Evolutionary conservation across 495 filamentous ascomycete species (phyloP), one percentile per base, ranked within the genome.

Genomic region (Talaromyces liani): DNA sequence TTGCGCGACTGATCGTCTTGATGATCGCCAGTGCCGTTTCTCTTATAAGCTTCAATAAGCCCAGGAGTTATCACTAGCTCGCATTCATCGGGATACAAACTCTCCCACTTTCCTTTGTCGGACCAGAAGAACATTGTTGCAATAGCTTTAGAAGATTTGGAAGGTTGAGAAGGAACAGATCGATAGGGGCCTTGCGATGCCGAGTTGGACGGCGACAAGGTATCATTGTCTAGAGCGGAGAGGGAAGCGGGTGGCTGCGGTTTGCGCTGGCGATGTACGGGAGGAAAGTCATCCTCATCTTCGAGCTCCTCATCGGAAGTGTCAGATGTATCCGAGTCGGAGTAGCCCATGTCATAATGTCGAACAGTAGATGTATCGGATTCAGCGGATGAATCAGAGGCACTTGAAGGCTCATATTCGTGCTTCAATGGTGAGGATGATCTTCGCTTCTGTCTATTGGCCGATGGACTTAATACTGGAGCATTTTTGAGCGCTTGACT

Each of bases 391-490:
- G 76, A 75, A 29, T 84, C 81, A 2, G 89, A 89, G 59, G 85
- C 85, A 47, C 91, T 93, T 1, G 94, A 98, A 2, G 95, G 95
- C 66, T 91, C 90, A 68, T 97, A 99, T 77, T 99, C 92, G 68
- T 97, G 94, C 75, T 99, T 99, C 63, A 99, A 80, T 8, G 95
- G 95, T 8, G 95, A 98, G 4, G 95, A 98, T 27, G 87, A 89
- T 6, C 91, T 84, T 31, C 93, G 82, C 68, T 84, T 88, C 10
- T 82, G 72, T 27, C 76, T 78, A 25, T 66, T 64, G 70, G 69
- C 54, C 66, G 69, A 66, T 62, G 73, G 56, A 75, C 81, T 61
- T 16, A 84, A 76, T 4, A 84, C 77, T 36, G 84, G 84, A 36
- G 76, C 73, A 45, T 67, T 79, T 77, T 77, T 88, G 69, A 71